A percentile compares a stretch with the other conserved stretches of the same genome.
Evolutionary conservation across 2,329 filamentous ascomycete genomes (phyloP).

Genomic region (Microdochium bolleyi): DNA sequence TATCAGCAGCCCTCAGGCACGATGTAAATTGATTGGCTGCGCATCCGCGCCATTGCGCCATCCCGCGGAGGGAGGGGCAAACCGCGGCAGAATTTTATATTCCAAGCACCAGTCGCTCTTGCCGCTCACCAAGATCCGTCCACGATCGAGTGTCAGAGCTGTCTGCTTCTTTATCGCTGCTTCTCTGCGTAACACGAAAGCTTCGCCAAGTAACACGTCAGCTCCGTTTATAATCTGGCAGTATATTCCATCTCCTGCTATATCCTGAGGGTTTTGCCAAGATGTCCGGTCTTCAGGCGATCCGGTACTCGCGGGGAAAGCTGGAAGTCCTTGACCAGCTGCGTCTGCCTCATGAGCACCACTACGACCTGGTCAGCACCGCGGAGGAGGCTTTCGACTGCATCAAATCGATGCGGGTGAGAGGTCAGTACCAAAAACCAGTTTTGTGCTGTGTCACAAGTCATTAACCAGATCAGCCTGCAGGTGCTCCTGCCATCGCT

Average conservation of each 20-base stretch:
- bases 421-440: constrained; percentile 34
- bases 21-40: constrained; percentile 3
- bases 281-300: constrained; percentile 63
- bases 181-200: background rate
- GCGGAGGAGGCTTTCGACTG: constrained; percentile 73
- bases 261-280: background rate
- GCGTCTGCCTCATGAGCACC: constrained; percentile 70
- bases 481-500: constrained; percentile 85
- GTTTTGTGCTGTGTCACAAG: background rate
- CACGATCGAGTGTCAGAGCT: background rate
- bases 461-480: background rate
- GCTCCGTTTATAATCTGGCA: no score
- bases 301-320: constrained; percentile 65
- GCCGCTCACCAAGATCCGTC: background rate
- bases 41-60: background rate
- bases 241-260: background rate
- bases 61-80: constrained; percentile 8
- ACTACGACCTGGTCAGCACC: constrained; percentile 65
- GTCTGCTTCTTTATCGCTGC: no score
- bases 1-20: background rate
- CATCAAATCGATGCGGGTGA: constrained; percentile 71
- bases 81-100: constrained; percentile 11
- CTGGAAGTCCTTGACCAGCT: constrained; percentile 78
- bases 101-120: background rate
- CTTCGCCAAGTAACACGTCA: background rate